A percentile compares a stretch with the other conserved stretches of the same genome.
These are phyloP conservation scores for Paecilomyces variotii DNA, from an alignment of 2,329 filamentous ascomycete genomes.

Conservation along the genomic window DNA sequence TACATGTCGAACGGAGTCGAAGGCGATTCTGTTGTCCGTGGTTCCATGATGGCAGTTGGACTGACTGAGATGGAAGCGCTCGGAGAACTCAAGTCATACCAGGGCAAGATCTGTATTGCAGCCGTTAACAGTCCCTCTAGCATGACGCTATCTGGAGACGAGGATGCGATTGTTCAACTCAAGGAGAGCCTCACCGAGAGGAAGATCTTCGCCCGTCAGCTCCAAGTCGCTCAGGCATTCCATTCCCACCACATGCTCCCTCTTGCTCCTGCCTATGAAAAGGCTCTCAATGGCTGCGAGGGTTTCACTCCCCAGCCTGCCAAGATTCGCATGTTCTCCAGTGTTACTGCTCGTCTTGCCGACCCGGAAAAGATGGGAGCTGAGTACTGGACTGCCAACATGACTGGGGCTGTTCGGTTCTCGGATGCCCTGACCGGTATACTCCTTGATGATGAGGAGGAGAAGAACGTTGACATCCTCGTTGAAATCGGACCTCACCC, in stretches of 20 bases:
- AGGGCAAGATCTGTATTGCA: slow-evolving; percentile 22
- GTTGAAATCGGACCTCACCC: slow-evolving; percentile 10
- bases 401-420: slow-evolving; percentile 30
- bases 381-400: slow-evolving; percentile 33
- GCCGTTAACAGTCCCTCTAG: slow-evolving; percentile 34
- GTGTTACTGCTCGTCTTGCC: background rate
- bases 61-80: slow-evolving; percentile 28
- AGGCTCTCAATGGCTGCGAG: background rate
- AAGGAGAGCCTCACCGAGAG: slow-evolving; percentile 23
- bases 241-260: slow-evolving; percentile 36
- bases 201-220: slow-evolving; percentile 29
- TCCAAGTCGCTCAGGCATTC: slow-evolving; percentile 38
- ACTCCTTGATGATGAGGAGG: background rate
- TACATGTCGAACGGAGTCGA: slow-evolving; percentile 16
- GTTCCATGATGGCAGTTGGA: slow-evolving; percentile 44
- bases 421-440: background rate
- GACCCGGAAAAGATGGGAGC: slow-evolving; percentile 13
- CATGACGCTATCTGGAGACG: slow-evolving; percentile 40
- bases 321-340: slow-evolving; percentile 10
- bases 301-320: slow-evolving; percentile 5
- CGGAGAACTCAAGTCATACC: slow-evolving; percentile 17
- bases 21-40: slow-evolving; percentile 13
- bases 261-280: slow-evolving; percentile 13
- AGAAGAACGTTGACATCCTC: background rate
- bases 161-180: slow-evolving; percentile 23